Evolutionary conservation across 1,139 yeast genomes (phyloP), one percentile per base, ranked within the genome.

Genomic region (Pichia terricola): DNA sequence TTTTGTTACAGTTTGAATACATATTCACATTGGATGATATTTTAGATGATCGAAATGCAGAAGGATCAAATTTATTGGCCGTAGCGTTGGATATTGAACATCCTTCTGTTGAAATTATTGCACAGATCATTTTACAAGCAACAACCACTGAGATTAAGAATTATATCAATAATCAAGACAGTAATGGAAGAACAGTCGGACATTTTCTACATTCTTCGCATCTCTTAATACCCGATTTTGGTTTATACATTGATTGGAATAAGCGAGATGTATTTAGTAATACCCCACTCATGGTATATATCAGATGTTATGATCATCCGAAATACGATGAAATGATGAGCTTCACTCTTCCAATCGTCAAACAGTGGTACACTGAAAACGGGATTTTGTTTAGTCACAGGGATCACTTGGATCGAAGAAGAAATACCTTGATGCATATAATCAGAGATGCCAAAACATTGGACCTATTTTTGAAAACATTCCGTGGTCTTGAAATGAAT

Each of bases 301-400:
- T 87, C 53, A 67, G 96, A 41, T 79, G 91, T 50, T 89, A 89
- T 61, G 96, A 89, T 58, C 91, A 85, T 53, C 65, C 75, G 0
- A 62, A 77, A 28, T 89, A 89, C 58, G 60, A 67, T 1, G 60
- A 59, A 2, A 61, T 88, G 54, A 62, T 86, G 3, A 50, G 57
- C 11, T 59, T 58, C 3, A 77, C 79, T 0, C 72, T 83, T 45
- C 52, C 59, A 1, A 67, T 73, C 32, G 76, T 74, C 1, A 63
- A 63, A 28, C 39, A 56, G 8, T 70, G 77, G 70, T 71, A 74
- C 49, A 52, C 52, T 1, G 39, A 32, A 0, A 58, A 61, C 33
- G 46, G 53, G 3, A 52, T 54, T 2, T 48, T 50, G 2, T 65
- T 79, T 42, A 66, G 72, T 47, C 73, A 72, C 48, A 66, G 64